Evolutionary conservation across 176 grass and related monocot genomes (phyloP).

Genomic region (maize (Zea mays)): DNA sequence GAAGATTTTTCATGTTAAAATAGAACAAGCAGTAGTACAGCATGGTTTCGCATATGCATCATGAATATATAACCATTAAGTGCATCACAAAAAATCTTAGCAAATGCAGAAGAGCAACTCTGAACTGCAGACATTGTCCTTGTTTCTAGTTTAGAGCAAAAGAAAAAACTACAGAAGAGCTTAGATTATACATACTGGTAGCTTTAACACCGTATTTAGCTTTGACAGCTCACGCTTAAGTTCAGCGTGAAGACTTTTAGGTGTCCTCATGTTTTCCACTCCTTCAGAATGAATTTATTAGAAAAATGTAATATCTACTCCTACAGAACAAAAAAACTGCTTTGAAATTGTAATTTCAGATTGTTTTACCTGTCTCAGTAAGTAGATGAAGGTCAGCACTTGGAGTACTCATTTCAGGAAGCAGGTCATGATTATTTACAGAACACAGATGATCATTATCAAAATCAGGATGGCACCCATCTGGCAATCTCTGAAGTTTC

Average conservation of each 20-base stretch:
- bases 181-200: slow-evolving; percentile 58
- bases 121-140: neutral
- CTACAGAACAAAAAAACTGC: slow-evolving; percentile 19
- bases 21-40: too few species aligned
- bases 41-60: neutral
- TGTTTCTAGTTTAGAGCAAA: slow-evolving; percentile 23
- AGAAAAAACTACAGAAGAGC: neutral
- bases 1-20: neutral
- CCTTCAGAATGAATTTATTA: slow-evolving; percentile 48
- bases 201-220: slow-evolving; percentile 50
- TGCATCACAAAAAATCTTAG: slow-evolving; percentile 6
- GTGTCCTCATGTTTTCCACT: slow-evolving; percentile 47
- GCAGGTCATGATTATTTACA: slow-evolving; percentile 21
- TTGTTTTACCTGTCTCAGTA: slow-evolving; percentile 28
- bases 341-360: slow-evolving; percentile 1
- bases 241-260: slow-evolving; percentile 58
- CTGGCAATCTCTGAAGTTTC: too few species aligned
- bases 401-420: slow-evolving; percentile 31
- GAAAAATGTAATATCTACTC: slow-evolving; percentile 27
- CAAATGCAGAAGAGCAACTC: slow-evolving; percentile 11
- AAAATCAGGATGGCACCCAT: too few species aligned
- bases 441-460: too few species aligned
- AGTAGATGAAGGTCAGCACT: slow-evolving; percentile 21
- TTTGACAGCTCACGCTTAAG: slow-evolving; percentile 65
- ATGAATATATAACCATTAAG: slow-evolving; percentile 9